Conservation (phyloP, 2,329 filamentous ascomycete genomes). For the Microascus cirrosus region DNA sequence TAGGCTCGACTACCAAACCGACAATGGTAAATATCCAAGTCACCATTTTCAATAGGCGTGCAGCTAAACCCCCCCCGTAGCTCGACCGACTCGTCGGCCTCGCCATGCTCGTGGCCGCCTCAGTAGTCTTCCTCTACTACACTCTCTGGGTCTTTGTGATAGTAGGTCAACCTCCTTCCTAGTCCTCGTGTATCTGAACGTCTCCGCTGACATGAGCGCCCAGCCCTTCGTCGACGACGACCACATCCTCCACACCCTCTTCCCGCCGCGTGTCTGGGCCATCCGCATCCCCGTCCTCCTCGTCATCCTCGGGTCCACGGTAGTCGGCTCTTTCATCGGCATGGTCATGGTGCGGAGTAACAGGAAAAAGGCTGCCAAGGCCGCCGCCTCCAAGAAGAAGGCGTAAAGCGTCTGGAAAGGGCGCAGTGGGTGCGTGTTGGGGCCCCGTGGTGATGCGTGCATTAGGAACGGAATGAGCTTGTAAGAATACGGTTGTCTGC, state of each 20-base stretch:
- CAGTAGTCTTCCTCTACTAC: slow-evolving; percentile 70
- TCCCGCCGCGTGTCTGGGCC: slow-evolving; percentile 95
- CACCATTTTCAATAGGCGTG: background rate
- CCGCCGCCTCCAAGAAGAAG: slow-evolving; percentile 72
- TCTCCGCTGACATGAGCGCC: slow-evolving; percentile 6
- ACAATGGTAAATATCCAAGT: slow-evolving; percentile 3
- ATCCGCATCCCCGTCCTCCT: slow-evolving; percentile 98
- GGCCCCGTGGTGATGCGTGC: too few relatives aligned
- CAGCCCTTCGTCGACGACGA: slow-evolving; percentile 96
- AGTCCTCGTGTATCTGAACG: background rate
- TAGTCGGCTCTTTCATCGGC: slow-evolving; percentile 90
- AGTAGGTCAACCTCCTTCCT: slow-evolving; percentile 40
- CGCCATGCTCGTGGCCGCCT: slow-evolving; percentile 57
- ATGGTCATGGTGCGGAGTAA: slow-evolving; percentile 99
- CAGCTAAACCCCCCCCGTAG: slow-evolving; percentile 33
- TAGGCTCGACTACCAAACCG: background rate
- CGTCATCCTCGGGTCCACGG: slow-evolving; percentile 79
- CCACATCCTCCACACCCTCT: slow-evolving; percentile 87
- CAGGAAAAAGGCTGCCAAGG: slow-evolving; percentile 92
- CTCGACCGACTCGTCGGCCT: slow-evolving; percentile 73
- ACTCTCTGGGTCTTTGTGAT: slow-evolving; percentile 96
- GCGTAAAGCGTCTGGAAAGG: slow-evolving; percentile 34
- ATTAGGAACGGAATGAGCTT: background rate
- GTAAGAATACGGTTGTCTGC: background rate
- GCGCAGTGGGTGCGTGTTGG: background rate